Evolutionary conservation across 2,329 filamentous ascomycete species (phyloP).

Genomic region (Zymoseptoria pseudotritici): DNA sequence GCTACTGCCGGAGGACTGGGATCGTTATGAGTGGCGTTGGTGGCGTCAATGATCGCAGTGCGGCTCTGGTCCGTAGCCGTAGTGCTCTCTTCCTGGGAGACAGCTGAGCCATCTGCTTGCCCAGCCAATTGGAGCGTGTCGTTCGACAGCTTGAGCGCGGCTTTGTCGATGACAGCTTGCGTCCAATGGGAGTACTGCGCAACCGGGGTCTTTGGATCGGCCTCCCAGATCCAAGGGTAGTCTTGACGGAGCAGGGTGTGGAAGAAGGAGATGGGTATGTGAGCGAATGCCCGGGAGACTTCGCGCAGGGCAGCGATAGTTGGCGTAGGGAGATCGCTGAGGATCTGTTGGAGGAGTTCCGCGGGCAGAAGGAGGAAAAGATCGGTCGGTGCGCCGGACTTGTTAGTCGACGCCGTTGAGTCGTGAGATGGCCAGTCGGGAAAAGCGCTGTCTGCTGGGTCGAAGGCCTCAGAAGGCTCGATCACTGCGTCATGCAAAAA

Average conservation of each 20-base stretch:
- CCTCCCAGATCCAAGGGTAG: constrained; percentile 17
- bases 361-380: constrained; percentile 3
- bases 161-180: neutral
- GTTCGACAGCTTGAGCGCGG: too few species aligned
- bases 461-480: neutral
- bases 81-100: neutral
- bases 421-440: neutral
- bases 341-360: constrained; percentile 3
- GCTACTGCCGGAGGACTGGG: too few species aligned
- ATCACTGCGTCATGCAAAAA: neutral
- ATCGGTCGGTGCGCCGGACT: neutral
- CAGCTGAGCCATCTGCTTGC: neutral
- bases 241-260: constrained; percentile 8
- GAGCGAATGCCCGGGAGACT: constrained; percentile 9
- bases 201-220: neutral
- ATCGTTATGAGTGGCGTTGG: neutral
- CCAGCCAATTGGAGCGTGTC: too few species aligned
- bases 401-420: neutral
- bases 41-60: too few species aligned
- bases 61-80: too few species aligned
- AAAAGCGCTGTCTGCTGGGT: neutral
- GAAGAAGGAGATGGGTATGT: constrained; percentile 9
- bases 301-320: constrained; percentile 5
- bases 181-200: constrained; percentile 4
- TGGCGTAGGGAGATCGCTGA: neutral